phyloP scores from a whole-genome alignment of 2,329 filamentous ascomycete genomes.

The Aspergillus melleus region DNA sequence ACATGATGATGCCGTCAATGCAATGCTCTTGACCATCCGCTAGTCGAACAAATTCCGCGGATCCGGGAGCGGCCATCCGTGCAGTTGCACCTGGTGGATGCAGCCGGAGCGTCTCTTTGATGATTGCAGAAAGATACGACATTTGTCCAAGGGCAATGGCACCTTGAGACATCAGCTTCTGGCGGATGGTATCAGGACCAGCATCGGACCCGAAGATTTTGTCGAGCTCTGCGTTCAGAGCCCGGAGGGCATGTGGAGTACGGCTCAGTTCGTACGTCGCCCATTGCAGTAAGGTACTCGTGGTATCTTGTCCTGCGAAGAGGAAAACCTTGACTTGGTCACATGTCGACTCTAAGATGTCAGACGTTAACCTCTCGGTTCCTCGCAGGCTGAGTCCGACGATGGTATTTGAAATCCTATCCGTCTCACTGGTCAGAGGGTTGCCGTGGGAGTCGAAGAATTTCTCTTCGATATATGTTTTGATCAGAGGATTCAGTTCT shows the following conservation, averaged over 20 bases:
- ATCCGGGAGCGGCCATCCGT: constrained; percentile 8
- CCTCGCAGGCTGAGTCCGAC: constrained; percentile 15
- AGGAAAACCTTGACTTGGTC: constrained; percentile 41
- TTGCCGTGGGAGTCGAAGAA: constrained; percentile 4
- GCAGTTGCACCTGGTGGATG: constrained; percentile 43
- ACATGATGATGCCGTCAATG: constrained; percentile 14
- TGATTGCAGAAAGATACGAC: constrained; percentile 53
- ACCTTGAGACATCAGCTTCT: constrained; percentile 35
- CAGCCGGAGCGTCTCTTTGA: constrained; percentile 57
- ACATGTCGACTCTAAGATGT: constrained; percentile 14
- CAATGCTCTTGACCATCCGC: constrained; percentile 6
- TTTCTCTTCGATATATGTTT: background rate
- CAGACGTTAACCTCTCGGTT: background rate
- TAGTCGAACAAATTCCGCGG: constrained; percentile 10
- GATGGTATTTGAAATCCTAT: constrained; percentile 8
- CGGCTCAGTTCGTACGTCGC: constrained; percentile 22
- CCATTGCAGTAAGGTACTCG: constrained; percentile 20
- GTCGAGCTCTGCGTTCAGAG: constrained; percentile 53
- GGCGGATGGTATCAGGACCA: constrained; percentile 28
- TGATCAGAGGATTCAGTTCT: constrained; percentile 8
- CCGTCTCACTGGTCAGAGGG: background rate
- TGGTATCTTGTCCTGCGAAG: constrained; percentile 43
- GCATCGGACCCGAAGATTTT: constrained; percentile 50
- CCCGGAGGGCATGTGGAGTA: constrained; percentile 27
- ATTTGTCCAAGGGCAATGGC: constrained; percentile 47